Base-by-base conservation (phyloP, 2,329 filamentous ascomycete genomes). In the Diplodia intermedia region DNA sequence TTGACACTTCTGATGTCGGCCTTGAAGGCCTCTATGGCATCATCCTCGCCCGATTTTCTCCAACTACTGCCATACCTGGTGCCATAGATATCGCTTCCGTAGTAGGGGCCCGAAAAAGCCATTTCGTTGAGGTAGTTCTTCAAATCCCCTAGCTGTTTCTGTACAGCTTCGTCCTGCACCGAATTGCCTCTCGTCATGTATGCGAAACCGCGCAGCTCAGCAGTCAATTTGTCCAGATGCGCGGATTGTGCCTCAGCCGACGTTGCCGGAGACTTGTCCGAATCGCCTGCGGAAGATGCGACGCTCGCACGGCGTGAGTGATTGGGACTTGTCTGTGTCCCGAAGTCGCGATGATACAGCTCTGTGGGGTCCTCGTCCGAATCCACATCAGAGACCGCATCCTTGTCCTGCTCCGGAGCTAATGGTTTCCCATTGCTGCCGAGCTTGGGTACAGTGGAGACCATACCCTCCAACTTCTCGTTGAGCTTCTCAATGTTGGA, bases 281-380 rank as follows among this genome's bases (percentile, higher is more conserved):
- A 65, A 6, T 73, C 70, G 8, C 74, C 70, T 0, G 74, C 67
- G 11, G 75, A 69, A 1, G 77, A 76, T 15, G 71, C 69, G 72
- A 69, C 14, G 57, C 67, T 49, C 52, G 63, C 9, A 62, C 57
- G 38, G 49, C 54, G 31, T n/a, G 55, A 57, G 56, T 43, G 33
- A 76, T 77, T 4, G 76, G 72, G 83, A 0, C 88, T 89, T 0
- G 92, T 95, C 78, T 95, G 92, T 1, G 91, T 91, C 71, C 91
- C 91, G 69, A 92, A 86, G 75, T 95, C 92, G 55, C 91, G 88
- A 77, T 94, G 91, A 79, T 92, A 95, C 70, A 94, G 86, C 78
- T 94, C 91, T 0, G 90, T 89, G 0, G 92, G 91, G 71, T 89
- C 88, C 15, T 73, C 74, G 53, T 86, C 84, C 20, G 82, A 81